Conservation (phyloP, 345 rosid species). For the Brassica juncea region DNA sequence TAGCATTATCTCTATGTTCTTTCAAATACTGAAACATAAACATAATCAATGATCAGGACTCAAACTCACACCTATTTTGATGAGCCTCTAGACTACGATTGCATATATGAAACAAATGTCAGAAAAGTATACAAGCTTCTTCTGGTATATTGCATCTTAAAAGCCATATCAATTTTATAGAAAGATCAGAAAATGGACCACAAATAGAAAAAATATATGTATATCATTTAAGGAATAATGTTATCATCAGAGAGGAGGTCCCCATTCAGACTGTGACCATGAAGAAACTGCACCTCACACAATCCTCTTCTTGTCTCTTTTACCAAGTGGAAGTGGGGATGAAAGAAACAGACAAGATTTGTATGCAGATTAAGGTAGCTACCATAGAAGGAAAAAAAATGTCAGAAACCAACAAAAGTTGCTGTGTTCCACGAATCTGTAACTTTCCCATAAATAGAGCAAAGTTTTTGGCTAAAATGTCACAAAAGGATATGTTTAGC, state of each 20-base stretch:
- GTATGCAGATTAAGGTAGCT: slow-evolving; percentile 21
- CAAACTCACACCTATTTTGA: not conserved
- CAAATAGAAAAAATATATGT: not conserved
- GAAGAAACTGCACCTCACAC: slow-evolving; percentile 9
- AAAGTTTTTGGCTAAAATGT: slow-evolving; percentile 2
- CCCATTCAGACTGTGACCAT: slow-evolving; percentile 11
- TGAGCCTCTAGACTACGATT: not conserved
- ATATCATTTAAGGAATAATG: not conserved
- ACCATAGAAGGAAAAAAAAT: not conserved
- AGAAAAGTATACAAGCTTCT: slow-evolving; percentile 21
- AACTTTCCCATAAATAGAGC: slow-evolving; percentile 3
- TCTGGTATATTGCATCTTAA: not conserved
- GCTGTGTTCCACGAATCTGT: slow-evolving; percentile 19
- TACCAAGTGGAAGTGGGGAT: slow-evolving; percentile 17
- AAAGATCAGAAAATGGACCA: slow-evolving; percentile 5
- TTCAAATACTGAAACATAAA: not conserved
- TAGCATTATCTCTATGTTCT: not conserved
- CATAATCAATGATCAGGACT: not conserved
- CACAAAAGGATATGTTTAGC: slow-evolving; percentile 4
- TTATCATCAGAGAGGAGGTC: not conserved
- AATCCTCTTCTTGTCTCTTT: slow-evolving; percentile 21
- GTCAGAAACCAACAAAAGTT: not conserved
- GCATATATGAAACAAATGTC: slow-evolving; percentile 16
- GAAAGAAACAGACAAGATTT: slow-evolving; percentile 4
- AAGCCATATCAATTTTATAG: not conserved